Evolutionary conservation across 2,329 filamentous ascomycete genomes (phyloP).

Genomic region (Colletotrichum plurivorum): DNA sequence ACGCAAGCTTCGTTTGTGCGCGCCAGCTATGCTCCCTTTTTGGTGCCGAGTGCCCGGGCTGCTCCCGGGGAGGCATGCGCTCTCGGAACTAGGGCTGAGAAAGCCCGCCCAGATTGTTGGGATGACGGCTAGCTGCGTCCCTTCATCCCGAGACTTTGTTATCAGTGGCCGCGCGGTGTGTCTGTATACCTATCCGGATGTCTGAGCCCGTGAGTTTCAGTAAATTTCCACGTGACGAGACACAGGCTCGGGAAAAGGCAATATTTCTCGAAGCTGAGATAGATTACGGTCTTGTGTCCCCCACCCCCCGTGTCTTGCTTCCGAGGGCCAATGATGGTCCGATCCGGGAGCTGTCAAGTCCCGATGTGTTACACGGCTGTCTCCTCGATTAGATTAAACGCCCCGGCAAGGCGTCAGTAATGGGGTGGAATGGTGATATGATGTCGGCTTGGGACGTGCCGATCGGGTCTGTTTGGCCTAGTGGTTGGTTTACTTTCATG

Average conservation of each 20-base stretch:
- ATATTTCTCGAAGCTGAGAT: neutral
- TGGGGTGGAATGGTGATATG: too few relatives aligned
- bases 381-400: neutral
- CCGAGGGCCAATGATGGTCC: slow-evolving; percentile 1
- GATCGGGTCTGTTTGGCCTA: neutral
- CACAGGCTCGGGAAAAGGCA: neutral
- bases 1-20: neutral
- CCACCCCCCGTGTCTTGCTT: slow-evolving; percentile 16
- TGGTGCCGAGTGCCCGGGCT: slow-evolving; percentile 4
- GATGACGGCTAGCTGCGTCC: slow-evolving; percentile 17
- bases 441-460: too few relatives aligned
- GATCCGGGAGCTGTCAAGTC: neutral
- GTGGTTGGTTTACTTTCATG: too few relatives aligned
- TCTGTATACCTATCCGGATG: neutral
- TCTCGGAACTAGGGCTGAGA: slow-evolving; percentile 8
- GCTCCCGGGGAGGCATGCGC: neutral
- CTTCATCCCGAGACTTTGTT: neutral
- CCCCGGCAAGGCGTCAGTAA: too few relatives aligned
- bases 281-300: neutral
- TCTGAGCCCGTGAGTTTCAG: neutral
- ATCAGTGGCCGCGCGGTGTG: neutral
- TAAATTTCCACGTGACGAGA: slow-evolving; percentile 5
- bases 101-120: slow-evolving; percentile 11
- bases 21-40: neutral
- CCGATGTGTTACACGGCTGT: slow-evolving; percentile 1